Percentiles rank a stretch among this genome's conserved stretches.
phyloP scores from a whole-genome alignment of 73 alveolate genomes.

The Halteria grandinella region DNA sequence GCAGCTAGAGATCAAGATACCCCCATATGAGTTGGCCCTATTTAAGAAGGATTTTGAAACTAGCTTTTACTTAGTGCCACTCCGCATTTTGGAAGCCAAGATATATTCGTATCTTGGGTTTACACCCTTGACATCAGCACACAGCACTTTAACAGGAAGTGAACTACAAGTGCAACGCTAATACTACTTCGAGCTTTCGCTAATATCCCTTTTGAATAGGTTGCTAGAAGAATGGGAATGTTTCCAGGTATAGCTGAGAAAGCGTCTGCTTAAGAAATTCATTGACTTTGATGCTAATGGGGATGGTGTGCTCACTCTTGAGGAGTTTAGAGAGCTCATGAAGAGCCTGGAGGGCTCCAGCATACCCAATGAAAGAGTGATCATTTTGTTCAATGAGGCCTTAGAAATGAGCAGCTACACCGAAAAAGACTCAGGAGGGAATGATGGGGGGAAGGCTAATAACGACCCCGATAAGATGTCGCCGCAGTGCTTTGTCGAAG shows the following conservation, averaged over 20 bases:
- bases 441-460: background rate
- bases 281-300: slow-evolving; percentile 54
- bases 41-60: slow-evolving; percentile 41
- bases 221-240: slow-evolving; percentile 33
- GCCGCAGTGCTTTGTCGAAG: slow-evolving; percentile 47
- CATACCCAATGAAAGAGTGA: slow-evolving; percentile 20
- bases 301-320: slow-evolving; percentile 59
- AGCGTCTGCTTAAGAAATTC: slow-evolving; percentile 26
- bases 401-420: slow-evolving; percentile 27
- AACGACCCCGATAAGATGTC: slow-evolving; percentile 13
- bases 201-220: slow-evolving; percentile 11
- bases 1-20: background rate
- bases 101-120: background rate
- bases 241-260: background rate
- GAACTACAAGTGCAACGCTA: no score
- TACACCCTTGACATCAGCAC: no score
- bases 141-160: no score
- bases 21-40: background rate
- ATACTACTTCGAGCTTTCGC: slow-evolving; percentile 18
- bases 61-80: slow-evolving; percentile 29
- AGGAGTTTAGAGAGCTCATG: slow-evolving; percentile 44
- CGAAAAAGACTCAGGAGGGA: background rate
- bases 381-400: slow-evolving; percentile 38
- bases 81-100: background rate
- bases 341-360: slow-evolving; percentile 21